Conservation (phyloP, 2,329 filamentous ascomycete genomes). For the Pseudogymnoascus sp. region DNA sequence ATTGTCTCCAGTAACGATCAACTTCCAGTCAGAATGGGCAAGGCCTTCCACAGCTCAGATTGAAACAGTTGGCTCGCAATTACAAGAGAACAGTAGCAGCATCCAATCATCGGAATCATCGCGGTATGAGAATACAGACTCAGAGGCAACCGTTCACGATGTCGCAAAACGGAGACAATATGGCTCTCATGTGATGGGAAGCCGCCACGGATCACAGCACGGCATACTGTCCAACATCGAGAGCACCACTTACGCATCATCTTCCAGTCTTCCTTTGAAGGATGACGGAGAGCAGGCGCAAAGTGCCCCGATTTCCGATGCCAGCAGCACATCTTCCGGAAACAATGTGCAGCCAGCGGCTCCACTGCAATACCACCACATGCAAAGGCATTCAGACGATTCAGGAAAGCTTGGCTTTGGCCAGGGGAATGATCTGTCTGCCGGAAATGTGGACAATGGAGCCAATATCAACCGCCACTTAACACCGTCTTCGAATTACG, state of each 20-base stretch:
- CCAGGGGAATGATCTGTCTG: slow-evolving; percentile 16
- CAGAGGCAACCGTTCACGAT: slow-evolving; percentile 10
- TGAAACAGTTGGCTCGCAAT: slow-evolving; percentile 29
- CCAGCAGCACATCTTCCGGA: slow-evolving; percentile 11
- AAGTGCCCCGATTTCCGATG: background rate
- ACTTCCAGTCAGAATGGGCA: slow-evolving; percentile 46
- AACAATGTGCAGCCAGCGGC: slow-evolving; percentile 34
- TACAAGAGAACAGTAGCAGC: slow-evolving; percentile 13
- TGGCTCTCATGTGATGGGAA: background rate
- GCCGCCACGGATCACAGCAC: slow-evolving; percentile 3
- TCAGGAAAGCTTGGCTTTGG: slow-evolving; percentile 24
- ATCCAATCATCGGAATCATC: slow-evolving; percentile 10
- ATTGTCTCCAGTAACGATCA: slow-evolving; percentile 49
- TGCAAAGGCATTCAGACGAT: slow-evolving; percentile 37
- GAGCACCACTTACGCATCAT: slow-evolving; percentile 18
- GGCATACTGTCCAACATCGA: slow-evolving; percentile 1
- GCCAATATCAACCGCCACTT: slow-evolving; percentile 53
- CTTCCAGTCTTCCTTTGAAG: slow-evolving; percentile 8
- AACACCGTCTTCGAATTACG: slow-evolving; percentile 47
- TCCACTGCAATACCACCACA: slow-evolving; percentile 54
- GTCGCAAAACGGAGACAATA: slow-evolving; percentile 8
- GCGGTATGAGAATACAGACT: slow-evolving; percentile 14
- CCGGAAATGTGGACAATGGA: slow-evolving; percentile 37
- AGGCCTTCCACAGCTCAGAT: slow-evolving; percentile 47
- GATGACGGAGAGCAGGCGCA: background rate